Conservation (phyloP, 2,329 filamentous ascomycete species). For the Clarireedia homoeocarpa region DNA sequence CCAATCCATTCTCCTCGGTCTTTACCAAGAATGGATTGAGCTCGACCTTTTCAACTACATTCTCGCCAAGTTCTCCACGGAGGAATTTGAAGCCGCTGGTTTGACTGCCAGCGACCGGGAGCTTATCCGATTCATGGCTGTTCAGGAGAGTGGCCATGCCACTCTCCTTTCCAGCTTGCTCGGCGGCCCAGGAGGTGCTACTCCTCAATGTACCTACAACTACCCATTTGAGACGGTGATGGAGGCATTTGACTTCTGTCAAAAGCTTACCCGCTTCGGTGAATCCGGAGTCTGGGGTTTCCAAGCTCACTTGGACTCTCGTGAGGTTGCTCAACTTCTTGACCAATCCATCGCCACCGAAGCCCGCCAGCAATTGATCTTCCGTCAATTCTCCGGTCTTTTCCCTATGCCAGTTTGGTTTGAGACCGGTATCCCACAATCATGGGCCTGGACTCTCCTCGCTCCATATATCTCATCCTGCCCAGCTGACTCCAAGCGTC, state of each 20-base stretch:
- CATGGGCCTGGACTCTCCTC: conserved; percentile 75
- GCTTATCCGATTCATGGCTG: conserved; percentile 67
- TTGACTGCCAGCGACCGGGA: conserved; percentile 61
- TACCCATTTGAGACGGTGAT: conserved; percentile 69
- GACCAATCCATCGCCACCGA: conserved; percentile 72
- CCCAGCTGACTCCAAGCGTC: conserved; percentile 61
- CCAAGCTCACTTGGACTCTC: conserved; percentile 67
- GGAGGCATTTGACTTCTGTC: conserved; percentile 76
- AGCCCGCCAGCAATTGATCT: conserved; percentile 75
- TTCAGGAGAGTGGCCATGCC: conserved; percentile 72
- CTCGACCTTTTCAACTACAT: conserved; percentile 76
- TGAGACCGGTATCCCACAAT: conserved; percentile 70
- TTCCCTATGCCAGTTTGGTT: conserved; percentile 83
- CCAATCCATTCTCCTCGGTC: conserved; percentile 59
- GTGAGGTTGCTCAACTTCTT: conserved; percentile 64
- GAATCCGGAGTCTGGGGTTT: conserved; percentile 78
- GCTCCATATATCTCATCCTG: conserved; percentile 76
- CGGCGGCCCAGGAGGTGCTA: conserved; percentile 50
- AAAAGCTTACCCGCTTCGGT: conserved; percentile 76
- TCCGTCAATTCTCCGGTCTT: conserved; percentile 73
- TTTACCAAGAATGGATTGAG: conserved; percentile 82
- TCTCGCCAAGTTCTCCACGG: conserved; percentile 57
- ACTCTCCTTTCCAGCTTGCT: conserved; percentile 73
- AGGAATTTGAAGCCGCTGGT: conserved; percentile 62
- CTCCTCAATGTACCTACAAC: conserved; percentile 68